Conservation (phyloP, 2,329 filamentous ascomycete genomes). For the Venturia effusa region DNA sequence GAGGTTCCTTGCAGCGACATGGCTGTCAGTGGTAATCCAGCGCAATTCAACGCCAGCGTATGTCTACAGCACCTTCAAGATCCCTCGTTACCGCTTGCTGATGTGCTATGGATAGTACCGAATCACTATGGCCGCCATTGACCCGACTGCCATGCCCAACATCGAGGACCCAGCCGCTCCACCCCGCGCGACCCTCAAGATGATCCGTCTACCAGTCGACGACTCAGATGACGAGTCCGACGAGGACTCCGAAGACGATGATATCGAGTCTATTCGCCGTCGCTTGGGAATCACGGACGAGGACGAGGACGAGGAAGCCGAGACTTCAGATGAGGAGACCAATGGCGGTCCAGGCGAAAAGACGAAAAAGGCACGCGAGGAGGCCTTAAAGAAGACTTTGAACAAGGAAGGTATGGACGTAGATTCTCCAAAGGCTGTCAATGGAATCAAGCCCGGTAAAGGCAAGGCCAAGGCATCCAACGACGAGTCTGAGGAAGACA, state of each 20-base stretch:
- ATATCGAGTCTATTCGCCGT: slow-evolving; percentile 29
- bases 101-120: slow-evolving; percentile 50
- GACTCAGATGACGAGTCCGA: slow-evolving; percentile 51
- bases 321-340: slow-evolving; percentile 42
- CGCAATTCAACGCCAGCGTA: slow-evolving; percentile 70
- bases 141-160: slow-evolving; percentile 61
- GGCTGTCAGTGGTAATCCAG: slow-evolving; percentile 65
- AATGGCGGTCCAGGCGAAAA: slow-evolving; percentile 91
- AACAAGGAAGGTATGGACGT: slow-evolving; percentile 69
- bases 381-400: slow-evolving; percentile 67
- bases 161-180: slow-evolving; percentile 30
- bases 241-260: slow-evolving; percentile 38
- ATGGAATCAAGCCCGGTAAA: slow-evolving; percentile 33
- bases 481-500: slow-evolving; percentile 59
- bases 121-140: slow-evolving; percentile 97
- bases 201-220: slow-evolving; percentile 52
- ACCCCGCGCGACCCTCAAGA: slow-evolving; percentile 77
- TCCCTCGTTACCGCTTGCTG: background rate
- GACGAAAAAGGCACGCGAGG: slow-evolving; percentile 73
- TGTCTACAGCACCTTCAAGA: slow-evolving; percentile 29
- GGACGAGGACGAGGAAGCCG: slow-evolving; percentile 19
- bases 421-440: slow-evolving; percentile 45
- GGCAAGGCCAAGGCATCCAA: slow-evolving; percentile 56
- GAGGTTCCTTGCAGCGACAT: slow-evolving; percentile 78
- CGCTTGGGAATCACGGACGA: slow-evolving; percentile 26